phyloP scores from a whole-genome alignment of 2,329 filamentous ascomycete species.

The Diplodia sapinea region DNA sequence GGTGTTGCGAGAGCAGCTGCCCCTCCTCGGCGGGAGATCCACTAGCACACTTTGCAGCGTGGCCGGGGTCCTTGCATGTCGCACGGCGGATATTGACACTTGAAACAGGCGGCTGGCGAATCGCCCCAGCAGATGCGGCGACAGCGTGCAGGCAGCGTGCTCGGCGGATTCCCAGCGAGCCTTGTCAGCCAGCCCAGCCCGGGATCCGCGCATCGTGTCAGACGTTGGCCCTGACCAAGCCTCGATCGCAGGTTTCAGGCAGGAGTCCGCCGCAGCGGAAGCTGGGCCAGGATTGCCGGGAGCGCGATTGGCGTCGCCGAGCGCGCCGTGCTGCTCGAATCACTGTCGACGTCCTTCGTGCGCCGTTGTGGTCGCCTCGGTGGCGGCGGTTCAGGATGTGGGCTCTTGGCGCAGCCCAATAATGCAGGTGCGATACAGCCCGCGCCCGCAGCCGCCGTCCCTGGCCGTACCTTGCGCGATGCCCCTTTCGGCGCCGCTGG shows the following conservation, averaged over 20 bases:
- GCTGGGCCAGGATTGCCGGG: constrained; percentile 28
- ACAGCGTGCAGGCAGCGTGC: background rate
- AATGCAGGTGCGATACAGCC: constrained; percentile 25
- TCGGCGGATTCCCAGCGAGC: background rate
- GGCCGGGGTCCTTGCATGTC: constrained; percentile 10
- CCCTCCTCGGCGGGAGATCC: constrained; percentile 27
- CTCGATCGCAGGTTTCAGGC: constrained; percentile 25
- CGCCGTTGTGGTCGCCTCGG: background rate
- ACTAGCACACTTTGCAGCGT: constrained; percentile 11
- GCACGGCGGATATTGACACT: constrained; percentile 24
- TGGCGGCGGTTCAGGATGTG: background rate
- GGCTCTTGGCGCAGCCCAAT: background rate
- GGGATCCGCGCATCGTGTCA: constrained; percentile 20
- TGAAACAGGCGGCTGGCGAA: constrained; percentile 24
- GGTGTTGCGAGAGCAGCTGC: constrained; percentile 24
- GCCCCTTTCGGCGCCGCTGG: background rate
- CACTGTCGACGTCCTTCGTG: background rate
- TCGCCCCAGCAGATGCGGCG: background rate
- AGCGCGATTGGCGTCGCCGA: constrained; percentile 15
- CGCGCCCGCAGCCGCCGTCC: constrained; percentile 13
- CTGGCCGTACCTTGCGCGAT: constrained; percentile 11
- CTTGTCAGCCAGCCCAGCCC: constrained; percentile 9
- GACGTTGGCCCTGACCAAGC: constrained; percentile 24
- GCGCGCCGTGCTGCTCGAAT: constrained; percentile 21
- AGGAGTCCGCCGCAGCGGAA: constrained; percentile 27